Evolutionary conservation across 495 filamentous ascomycete genomes (phyloP), one percentile per base, ranked within the genome.

Genomic region (Talaromyces nanjingensis): DNA sequence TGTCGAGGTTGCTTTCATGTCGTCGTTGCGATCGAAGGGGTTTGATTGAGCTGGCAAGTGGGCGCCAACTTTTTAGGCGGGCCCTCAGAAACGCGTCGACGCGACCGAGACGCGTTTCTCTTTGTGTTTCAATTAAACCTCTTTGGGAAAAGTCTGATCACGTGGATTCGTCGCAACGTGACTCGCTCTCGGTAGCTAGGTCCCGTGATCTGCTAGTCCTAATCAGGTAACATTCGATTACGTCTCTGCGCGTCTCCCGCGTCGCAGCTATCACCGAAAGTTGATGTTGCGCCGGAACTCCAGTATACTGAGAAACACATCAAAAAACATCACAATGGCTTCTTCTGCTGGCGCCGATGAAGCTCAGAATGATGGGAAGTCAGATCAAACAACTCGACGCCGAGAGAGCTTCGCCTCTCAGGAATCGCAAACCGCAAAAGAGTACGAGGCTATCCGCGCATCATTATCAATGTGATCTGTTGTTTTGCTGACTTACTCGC

Each of bases 401-500:
- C 70, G 74, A 64, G 74, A 83, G 57, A 88, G 85, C 79, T 79
- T 87, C 57, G 68, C 74, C 65, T 92, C 89, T 5, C 84, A 90
- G 62, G 79, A 82, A 63, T 96, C 91, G 14, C 91, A 96, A 70
- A 97, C 93, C 27, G 93, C 93, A 55, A 89, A 87, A 68, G 91
- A 97, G 87, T 93, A 83, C 66, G 83, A 72, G 16, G 6, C 24
- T 47, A 6, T 4, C 16, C 27, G 4, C 14, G 8, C 53, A n/a
- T 54, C 31, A 9, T 31, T 8, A 7, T 57, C 20, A 59, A 60
- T 25, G 52, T 54, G 45, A 24, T 9, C 8, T 66, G 18, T 8
- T 47, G 37, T 60, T 22, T 54, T 11, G 59, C 42, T 37, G 31
- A 55, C 42, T 27, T 14, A 37, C 3, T 1, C 20, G 9, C 22